These are phyloP conservation scores for Eremothecium sinecaudum DNA, from an alignment of 1,139 yeast genomes.

Conservation along the genomic window DNA sequence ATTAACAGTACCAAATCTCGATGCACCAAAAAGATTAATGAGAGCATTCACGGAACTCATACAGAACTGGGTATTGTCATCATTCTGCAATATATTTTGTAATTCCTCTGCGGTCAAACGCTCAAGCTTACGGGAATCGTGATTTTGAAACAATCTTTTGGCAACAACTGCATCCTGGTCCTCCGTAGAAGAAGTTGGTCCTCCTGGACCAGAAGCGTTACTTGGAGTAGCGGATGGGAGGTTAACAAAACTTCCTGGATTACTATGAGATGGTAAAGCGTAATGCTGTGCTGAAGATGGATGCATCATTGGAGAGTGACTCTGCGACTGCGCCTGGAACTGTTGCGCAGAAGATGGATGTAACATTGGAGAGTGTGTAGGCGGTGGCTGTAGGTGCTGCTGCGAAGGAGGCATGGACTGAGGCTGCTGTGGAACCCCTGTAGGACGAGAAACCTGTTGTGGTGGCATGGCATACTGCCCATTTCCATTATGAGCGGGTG, in stretches of 20 bases:
- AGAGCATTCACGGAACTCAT: slow-evolving; percentile 29
- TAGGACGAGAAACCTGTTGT: too few relatives aligned
- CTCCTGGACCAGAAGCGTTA: too few relatives aligned
- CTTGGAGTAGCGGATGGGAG: too few relatives aligned
- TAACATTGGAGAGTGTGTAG: too few relatives aligned
- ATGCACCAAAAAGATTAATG: slow-evolving; percentile 29
- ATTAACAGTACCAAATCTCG: slow-evolving; percentile 30
- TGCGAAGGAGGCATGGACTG: slow-evolving; percentile 1
- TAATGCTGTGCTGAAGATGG: neutral
- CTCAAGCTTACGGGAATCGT: slow-evolving; percentile 25
- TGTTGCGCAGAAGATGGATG: neutral
- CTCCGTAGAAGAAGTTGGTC: slow-evolving; percentile 1
- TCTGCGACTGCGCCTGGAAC: slow-evolving; percentile 1
- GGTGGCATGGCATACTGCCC: too few relatives aligned
- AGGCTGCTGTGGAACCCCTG: too few relatives aligned
- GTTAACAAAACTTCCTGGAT: neutral
- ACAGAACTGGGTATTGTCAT: slow-evolving; percentile 29
- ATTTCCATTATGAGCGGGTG: too few relatives aligned
- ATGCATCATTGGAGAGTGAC: too few relatives aligned
- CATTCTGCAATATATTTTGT: slow-evolving; percentile 30
- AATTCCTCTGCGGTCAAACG: slow-evolving; percentile 29
- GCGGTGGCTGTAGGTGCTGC: slow-evolving; percentile 1
- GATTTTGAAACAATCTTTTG: slow-evolving; percentile 25
- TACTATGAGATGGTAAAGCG: neutral
- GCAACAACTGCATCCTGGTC: slow-evolving; percentile 26